Percentiles rank a stretch among this genome's conserved stretches.
These are phyloP conservation scores for Kodamaea hsintzibuensis DNA, from an alignment of 805 yeast species.

Conservation along the genomic window DNA sequence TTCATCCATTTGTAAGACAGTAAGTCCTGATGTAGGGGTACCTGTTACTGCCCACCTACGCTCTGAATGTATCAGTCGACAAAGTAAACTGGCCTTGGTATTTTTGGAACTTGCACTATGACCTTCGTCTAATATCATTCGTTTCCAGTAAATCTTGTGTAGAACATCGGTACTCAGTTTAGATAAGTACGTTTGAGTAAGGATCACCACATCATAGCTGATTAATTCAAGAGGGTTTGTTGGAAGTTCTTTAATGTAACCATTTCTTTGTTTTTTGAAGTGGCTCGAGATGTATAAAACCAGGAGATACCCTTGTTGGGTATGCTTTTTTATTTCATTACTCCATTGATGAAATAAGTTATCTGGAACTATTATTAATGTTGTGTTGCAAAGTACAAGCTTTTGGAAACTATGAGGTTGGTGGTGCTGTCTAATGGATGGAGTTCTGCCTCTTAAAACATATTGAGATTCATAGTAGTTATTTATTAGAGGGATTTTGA, in stretches of 20 bases:
- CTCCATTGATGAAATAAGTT: conserved; percentile 68
- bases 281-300: conserved; percentile 33
- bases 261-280: conserved; percentile 19
- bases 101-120: conserved; percentile 59
- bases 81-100: conserved; percentile 50
- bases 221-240: conserved; percentile 33
- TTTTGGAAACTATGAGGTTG: conserved; percentile 20
- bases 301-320: conserved; percentile 37
- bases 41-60: conserved; percentile 76
- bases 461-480: conserved; percentile 21
- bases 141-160: conserved; percentile 57
- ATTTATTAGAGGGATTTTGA: conserved; percentile 30
- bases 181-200: conserved; percentile 50
- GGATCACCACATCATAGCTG: conserved; percentile 52
- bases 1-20: conserved; percentile 51
- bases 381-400: conserved; percentile 47
- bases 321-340: conserved; percentile 57
- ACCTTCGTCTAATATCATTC: conserved; percentile 75
- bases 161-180: conserved; percentile 38
- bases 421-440: conserved; percentile 20
- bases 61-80: conserved; percentile 53
- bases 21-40: conserved; percentile 72
- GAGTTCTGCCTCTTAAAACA: conserved; percentile 19
- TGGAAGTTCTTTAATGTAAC: conserved; percentile 22
- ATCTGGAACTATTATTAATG: conserved; percentile 65